Evolutionary conservation across 495 filamentous ascomycete genomes (phyloP).

Genomic region (Lasiosphaeria ovina): DNA sequence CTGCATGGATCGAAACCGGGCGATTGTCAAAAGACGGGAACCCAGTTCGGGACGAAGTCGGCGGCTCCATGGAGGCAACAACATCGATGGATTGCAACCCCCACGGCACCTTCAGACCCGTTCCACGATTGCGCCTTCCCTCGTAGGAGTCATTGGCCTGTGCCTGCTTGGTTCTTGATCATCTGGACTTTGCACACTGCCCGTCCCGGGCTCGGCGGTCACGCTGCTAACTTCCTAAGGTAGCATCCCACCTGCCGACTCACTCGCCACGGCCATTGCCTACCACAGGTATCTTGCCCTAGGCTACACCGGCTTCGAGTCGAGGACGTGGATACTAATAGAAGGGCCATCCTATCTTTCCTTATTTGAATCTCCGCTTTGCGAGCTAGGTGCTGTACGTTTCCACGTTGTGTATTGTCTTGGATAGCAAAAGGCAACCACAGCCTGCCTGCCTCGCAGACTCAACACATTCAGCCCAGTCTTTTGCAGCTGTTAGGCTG

Average conservation of each 20-base stretch:
- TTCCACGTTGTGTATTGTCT: no score
- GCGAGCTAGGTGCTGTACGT: no score
- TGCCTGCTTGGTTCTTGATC: not conserved
- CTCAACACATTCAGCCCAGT: no score
- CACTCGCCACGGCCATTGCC: not conserved
- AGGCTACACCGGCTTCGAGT: no score
- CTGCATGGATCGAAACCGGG: no score
- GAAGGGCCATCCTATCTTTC: no score
- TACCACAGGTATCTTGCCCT: not conserved
- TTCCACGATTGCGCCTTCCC: conserved; percentile 1
- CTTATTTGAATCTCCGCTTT: no score
- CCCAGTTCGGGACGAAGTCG: not conserved
- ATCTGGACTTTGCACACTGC: not conserved
- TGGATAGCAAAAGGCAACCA: no score
- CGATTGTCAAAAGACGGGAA: not conserved
- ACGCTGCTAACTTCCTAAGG: not conserved
- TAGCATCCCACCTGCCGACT: not conserved
- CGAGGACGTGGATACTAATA: no score
- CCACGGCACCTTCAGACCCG: not conserved
- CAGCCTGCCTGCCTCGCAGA: no score
- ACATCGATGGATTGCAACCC: not conserved
- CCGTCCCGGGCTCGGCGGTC: not conserved
- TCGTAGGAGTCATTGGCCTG: not conserved
- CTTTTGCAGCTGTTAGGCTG: no score
- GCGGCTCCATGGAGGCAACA: not conserved